Conservation (phyloP, 2,329 filamentous ascomycete genomes). For the Fusarium sororula region DNA sequence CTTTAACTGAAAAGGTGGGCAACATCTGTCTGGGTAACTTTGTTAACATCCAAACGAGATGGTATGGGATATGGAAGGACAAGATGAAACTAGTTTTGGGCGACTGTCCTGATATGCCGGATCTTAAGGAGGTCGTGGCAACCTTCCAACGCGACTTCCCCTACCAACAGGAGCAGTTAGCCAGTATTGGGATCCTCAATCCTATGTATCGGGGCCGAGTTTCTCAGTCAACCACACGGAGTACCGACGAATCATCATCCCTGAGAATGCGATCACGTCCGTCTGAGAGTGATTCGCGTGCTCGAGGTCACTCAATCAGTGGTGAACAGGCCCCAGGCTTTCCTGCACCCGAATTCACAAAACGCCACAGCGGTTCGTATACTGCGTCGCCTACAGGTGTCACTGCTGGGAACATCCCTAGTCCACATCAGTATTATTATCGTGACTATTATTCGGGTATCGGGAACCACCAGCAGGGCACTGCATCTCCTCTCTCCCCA, state of each 20-base stretch:
- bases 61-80: slow-evolving; percentile 84
- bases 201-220: slow-evolving; percentile 69
- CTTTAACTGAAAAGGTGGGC: slow-evolving; percentile 82
- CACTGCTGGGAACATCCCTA: slow-evolving; percentile 49
- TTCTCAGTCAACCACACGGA: slow-evolving; percentile 67
- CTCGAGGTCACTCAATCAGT: slow-evolving; percentile 68
- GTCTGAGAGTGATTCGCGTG: slow-evolving; percentile 60
- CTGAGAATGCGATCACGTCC: slow-evolving; percentile 60
- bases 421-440: slow-evolving; percentile 65
- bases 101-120: slow-evolving; percentile 68
- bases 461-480: slow-evolving; percentile 56
- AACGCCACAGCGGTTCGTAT: slow-evolving; percentile 73
- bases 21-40: slow-evolving; percentile 85
- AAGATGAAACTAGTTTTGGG: slow-evolving; percentile 82
- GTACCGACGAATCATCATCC: slow-evolving; percentile 58
- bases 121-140: slow-evolving; percentile 76
- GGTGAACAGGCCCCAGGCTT: slow-evolving; percentile 70
- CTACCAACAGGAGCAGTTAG: slow-evolving; percentile 76
- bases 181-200: slow-evolving; percentile 80
- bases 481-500: slow-evolving; percentile 64
- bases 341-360: slow-evolving; percentile 72
- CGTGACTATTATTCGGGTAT: slow-evolving; percentile 52
- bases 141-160: slow-evolving; percentile 83
- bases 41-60: slow-evolving; percentile 82
- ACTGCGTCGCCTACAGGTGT: slow-evolving; percentile 64